Evolutionary conservation across 257 asterid species (phyloP), one percentile per base, ranked within the genome.

Genomic region (Capsicum pubescens): DNA sequence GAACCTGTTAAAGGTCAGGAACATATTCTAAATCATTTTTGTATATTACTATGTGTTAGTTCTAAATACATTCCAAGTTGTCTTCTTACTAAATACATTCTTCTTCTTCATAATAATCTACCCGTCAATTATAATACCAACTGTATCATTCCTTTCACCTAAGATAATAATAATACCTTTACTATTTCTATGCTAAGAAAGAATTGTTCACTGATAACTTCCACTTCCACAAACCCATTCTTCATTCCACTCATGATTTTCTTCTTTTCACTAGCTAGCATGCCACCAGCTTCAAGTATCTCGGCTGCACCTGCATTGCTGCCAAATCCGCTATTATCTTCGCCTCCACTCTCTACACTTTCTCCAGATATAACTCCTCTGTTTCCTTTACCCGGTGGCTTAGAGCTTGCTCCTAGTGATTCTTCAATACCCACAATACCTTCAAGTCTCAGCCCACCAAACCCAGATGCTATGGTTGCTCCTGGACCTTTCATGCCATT

Each of bases 371-470:
- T 90, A 12, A 66, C 85, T 71, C 99, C 99, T 60, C 90, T 92
- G 16, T 93, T 94, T 83, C 99, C 99, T 56, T 88, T 97, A 8
- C 94, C 98, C 0, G 90, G 92, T 63, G 97, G 94, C 79, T 64
- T 97, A 4, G 91, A 86, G 71, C 93, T 92, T 48, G 84, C 99
- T 79, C 99, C 99, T 8, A 83, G 84, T 52, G 96, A 93, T 7
- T 90, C 97, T 19, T 84, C 93, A 74, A 74, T 90, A 35, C 98
- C 98, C 21, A 89, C 92, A 10, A 93, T 94, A 55, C 97, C 99
- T 71, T 93, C 99, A 7, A 95, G 96, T 84, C 99, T 93, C n/a
- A 95, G 99, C 88, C 98, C 98, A n/a, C 98, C 99, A 0, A 94
- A 94, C 66, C 98, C 98, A 8, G 98, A 94, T 68, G 96, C 86